These are phyloP conservation scores for Sporobolomyces phaffii DNA, from an alignment of 768 basidiomycete genomes.

Conservation along the genomic window DNA sequence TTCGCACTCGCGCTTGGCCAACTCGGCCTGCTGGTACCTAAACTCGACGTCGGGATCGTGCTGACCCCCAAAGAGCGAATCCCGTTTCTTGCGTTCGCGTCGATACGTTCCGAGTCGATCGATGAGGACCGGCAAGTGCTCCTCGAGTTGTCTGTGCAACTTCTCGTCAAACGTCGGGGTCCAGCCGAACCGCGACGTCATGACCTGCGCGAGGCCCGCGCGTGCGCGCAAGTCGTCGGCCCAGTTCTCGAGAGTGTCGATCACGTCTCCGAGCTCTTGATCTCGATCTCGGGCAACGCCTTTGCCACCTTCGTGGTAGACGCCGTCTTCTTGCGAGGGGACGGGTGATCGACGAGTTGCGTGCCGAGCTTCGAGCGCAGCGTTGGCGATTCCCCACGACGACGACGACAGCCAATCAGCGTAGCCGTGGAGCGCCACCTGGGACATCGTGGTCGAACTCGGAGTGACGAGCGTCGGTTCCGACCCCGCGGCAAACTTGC, in stretches of 20 bases:
- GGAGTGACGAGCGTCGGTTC: neutral
- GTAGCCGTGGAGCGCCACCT: neutral
- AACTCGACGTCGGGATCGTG: slow-evolving; percentile 5
- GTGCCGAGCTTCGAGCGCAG: neutral
- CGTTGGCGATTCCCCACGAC: slow-evolving; percentile 10
- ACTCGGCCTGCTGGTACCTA: neutral
- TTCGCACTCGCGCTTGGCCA: neutral
- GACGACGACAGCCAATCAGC: neutral
- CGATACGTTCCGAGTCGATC: neutral
- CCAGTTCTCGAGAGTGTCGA: neutral
- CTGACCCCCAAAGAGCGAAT: slow-evolving; percentile 6
- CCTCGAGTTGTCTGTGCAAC: neutral
- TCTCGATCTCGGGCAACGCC: neutral
- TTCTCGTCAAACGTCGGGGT: neutral
- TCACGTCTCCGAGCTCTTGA: neutral
- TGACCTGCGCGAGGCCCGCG: neutral
- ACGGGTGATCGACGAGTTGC: neutral
- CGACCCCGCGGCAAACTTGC: neutral
- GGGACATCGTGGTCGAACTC: neutral
- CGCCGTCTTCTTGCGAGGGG: neutral
- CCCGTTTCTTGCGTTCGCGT: neutral
- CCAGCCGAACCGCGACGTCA: neutral
- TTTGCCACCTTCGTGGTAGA: neutral
- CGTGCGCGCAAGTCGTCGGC: slow-evolving; percentile 12
- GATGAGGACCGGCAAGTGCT: neutral